Percentiles rank a stretch among this genome's conserved stretches.
These are phyloP conservation scores for Solanum ahanhuiri DNA, from an alignment of 257 asterid species.

Conservation along the genomic window DNA sequence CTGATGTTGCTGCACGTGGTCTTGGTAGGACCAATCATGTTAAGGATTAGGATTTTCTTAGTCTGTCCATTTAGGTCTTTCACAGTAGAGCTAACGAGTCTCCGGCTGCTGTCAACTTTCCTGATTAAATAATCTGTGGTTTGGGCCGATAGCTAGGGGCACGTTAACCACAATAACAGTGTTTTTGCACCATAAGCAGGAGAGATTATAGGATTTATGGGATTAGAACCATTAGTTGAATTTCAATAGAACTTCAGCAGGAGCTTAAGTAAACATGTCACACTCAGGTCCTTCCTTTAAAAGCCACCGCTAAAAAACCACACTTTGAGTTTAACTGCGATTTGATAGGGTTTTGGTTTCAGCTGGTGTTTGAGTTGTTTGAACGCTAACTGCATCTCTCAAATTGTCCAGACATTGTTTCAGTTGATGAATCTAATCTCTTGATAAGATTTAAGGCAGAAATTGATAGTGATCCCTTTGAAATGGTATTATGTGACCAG, in stretches of 20 bases:
- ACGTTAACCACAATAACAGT: not conserved
- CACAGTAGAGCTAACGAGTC: conserved; percentile 32
- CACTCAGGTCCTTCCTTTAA: not conserved
- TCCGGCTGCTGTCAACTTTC: conserved; percentile 83
- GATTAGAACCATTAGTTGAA: not conserved
- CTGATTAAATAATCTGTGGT: conserved; percentile 53
- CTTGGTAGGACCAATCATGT: conserved; percentile 84
- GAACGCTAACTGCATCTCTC: not conserved
- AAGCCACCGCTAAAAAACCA: not conserved
- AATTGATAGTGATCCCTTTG: not conserved
- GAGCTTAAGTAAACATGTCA: not conserved
- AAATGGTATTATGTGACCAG: not conserved
- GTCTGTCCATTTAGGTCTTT: conserved; percentile 29
- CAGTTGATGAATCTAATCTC: not conserved
- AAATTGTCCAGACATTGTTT: not conserved
- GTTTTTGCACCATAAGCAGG: not conserved
- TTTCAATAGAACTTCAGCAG: not conserved
- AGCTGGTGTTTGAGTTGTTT: not conserved
- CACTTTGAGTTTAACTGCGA: not conserved
- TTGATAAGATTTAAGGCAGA: not conserved
- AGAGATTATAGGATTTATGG: not conserved
- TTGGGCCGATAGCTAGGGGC: conserved; percentile 16
- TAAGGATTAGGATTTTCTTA: conserved; percentile 41
- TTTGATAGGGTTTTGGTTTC: not conserved
- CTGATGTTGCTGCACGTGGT: conserved; percentile 99